Evolutionary conservation across 805 yeast species (phyloP).

Genomic region (Saccharomyces paradoxus): DNA sequence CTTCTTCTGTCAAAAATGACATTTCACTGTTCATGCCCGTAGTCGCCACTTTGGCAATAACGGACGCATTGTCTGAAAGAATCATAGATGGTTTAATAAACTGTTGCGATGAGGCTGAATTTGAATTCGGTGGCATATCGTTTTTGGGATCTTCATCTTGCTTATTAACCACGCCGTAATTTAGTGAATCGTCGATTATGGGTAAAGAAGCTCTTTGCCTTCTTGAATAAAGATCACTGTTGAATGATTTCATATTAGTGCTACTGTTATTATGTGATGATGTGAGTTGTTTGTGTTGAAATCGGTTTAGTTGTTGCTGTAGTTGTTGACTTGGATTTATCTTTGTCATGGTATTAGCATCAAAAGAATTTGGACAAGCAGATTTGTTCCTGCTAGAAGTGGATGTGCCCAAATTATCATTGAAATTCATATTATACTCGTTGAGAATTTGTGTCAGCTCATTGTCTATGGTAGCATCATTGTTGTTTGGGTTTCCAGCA

Average conservation of each 20-base stretch:
- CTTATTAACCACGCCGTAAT: constrained; percentile 16
- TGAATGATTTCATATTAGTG: background rate
- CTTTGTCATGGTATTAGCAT: background rate
- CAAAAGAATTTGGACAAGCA: background rate
- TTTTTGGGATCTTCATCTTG: constrained; percentile 9
- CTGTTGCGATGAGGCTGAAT: background rate
- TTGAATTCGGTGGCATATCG: background rate
- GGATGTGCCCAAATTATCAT: background rate
- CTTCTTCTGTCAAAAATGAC: constrained; percentile 1
- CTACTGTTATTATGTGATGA: background rate
- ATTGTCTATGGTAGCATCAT: constrained; percentile 13
- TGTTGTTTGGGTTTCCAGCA: background rate
- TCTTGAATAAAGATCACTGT: background rate
- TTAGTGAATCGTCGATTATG: constrained; percentile 16
- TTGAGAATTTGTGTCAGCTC: constrained; percentile 19
- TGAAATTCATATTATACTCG: constrained; percentile 21
- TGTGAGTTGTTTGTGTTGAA: background rate
- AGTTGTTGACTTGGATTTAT: background rate
- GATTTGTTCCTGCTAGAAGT: background rate
- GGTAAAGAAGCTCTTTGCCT: constrained; percentile 25
- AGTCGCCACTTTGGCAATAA: constrained; percentile 13
- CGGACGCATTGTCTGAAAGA: constrained; percentile 13
- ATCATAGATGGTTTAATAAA: constrained; percentile 18
- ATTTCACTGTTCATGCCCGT: constrained; percentile 7
- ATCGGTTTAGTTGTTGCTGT: background rate